Evolutionary conservation across 257 asterid species (phyloP), one percentile per base, ranked within the genome.

Genomic region (Plantago major): DNA sequence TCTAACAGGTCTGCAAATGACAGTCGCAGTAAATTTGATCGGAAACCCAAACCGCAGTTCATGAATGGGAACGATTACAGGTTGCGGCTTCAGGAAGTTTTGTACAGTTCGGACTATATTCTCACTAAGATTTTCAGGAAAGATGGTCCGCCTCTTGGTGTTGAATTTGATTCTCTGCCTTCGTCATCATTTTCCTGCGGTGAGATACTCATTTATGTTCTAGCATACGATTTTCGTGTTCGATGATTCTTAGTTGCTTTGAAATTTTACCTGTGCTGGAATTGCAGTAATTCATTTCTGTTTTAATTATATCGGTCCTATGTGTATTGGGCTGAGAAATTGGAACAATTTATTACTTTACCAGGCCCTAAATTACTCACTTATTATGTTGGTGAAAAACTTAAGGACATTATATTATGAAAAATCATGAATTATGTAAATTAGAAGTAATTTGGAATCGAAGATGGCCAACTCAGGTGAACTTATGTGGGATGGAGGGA

Each of bases 81-180:
- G 78, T 71, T 12, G 63, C 73, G 91, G 68, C 83, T 81, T 48
- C 97, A 93, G 85, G 97, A 89, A 78, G 80, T 78, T 58, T 56
- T 83, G 76, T 87, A 77, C 73, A 67, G 75, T 48, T 72, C 90
- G 46, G 97, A 87, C 66, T 56, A 81, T 67, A 88, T 91, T 79
- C 57, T 82, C 40, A 54, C 79, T 62, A 88, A 81, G 64, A 75
- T 82, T 67, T 91, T 88, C 76, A 71, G 98, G 60, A 84, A 85
- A 78, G 97, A 89, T 57, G 99, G 99, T 11, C 99, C 99, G 18
- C 60, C 76, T 44, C 95, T 89, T 5, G 99, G 99, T 13, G 76
- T 44, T 62, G 81, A 82, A 37, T 93, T 89, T 64, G 92, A 89
- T 71, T 26, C 83, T 67, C 83, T 82, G 40, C 99, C 96, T 1